Evolutionary conservation across 2,329 filamentous ascomycete species (phyloP).

Genomic region (Tolypocladium ovalisporum): DNA sequence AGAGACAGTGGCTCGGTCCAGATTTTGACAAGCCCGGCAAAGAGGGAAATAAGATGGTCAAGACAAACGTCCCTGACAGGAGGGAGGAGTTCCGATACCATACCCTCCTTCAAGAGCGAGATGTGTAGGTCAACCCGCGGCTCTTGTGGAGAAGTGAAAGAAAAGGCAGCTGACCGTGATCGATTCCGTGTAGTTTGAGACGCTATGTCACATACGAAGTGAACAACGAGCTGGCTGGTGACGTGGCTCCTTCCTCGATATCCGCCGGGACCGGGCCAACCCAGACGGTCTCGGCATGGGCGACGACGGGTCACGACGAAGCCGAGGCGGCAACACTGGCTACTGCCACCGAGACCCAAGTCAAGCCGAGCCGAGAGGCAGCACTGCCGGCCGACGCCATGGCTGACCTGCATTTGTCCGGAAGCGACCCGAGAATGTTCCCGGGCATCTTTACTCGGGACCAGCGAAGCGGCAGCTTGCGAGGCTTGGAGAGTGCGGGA

Average conservation of each 20-base stretch:
- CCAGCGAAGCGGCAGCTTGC: conserved; percentile 29
- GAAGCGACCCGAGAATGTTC: conserved; percentile 58
- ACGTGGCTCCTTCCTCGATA: conserved; percentile 3
- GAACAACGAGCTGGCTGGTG: conserved; percentile 9
- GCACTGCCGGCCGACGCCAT: conserved; percentile 25
- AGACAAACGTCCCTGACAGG: conserved; percentile 92
- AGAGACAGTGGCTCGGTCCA: conserved; percentile 81
- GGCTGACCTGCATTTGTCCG: conserved; percentile 38
- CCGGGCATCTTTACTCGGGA: conserved; percentile 55
- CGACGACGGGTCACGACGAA: background rate
- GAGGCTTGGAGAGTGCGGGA: conserved; percentile 15
- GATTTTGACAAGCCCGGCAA: conserved; percentile 70
- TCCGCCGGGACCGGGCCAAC: background rate
- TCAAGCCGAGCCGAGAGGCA: conserved; percentile 17
- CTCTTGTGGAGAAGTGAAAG: background rate
- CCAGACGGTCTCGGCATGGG: background rate
- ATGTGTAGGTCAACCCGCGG: conserved; percentile 52
- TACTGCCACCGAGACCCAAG: background rate
- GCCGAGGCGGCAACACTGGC: background rate
- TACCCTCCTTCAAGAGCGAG: conserved; percentile 71
- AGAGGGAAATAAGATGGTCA: conserved; percentile 81
- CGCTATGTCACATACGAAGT: conserved; percentile 28
- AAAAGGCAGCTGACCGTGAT: background rate
- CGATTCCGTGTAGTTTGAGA: conserved; percentile 21
- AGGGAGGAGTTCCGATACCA: conserved; percentile 83